phyloP scores from a whole-genome alignment of 1,139 yeast genomes.

The Candida sanyaensis region DNA sequence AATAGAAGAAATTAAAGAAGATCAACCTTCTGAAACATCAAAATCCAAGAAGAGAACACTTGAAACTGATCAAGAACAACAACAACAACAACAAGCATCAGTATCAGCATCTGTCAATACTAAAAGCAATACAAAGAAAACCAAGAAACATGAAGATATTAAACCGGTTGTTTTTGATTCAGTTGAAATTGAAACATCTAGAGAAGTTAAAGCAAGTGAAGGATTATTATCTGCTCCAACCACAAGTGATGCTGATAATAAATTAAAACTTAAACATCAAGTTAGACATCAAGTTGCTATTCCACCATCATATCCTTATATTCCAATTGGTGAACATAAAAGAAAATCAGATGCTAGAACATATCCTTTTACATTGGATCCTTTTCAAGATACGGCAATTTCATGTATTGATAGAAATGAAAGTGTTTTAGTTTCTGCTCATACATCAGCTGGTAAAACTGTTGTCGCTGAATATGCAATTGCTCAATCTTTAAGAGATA shows the following conservation, averaged over 20 bases:
- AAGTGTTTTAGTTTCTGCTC: constrained; percentile 97
- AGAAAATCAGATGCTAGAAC: constrained; percentile 74
- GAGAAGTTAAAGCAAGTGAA: constrained; percentile 80
- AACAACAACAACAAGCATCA: no score
- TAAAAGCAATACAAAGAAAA: constrained; percentile 12
- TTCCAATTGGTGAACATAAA: constrained; percentile 85
- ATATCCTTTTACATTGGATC: constrained; percentile 91
- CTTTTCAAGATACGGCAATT: constrained; percentile 94
- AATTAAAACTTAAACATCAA: constrained; percentile 81
- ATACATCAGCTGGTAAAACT: constrained; percentile 98
- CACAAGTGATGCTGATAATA: constrained; percentile 41
- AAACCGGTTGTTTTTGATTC: constrained; percentile 84
- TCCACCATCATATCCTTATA: constrained; percentile 87
- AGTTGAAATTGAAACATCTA: constrained; percentile 86
- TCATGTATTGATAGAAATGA: constrained; percentile 93
- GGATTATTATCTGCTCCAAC: constrained; percentile 56
- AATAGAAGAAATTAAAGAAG: constrained; percentile 15
- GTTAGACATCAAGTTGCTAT: constrained; percentile 97
- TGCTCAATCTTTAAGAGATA: constrained; percentile 87
- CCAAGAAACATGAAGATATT: constrained; percentile 29
- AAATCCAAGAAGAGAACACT: constrained; percentile 12
- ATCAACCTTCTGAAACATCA: constrained; percentile 12
- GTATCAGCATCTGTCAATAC: constrained; percentile 8
- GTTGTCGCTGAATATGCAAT: constrained; percentile 99
- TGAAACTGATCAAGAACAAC: constrained; percentile 4